Percentiles rank a stretch among this genome's conserved stretches.
phyloP scores from a whole-genome alignment of 371 early-diverging fungal genomes.

The Haplosporangium sp. region DNA sequence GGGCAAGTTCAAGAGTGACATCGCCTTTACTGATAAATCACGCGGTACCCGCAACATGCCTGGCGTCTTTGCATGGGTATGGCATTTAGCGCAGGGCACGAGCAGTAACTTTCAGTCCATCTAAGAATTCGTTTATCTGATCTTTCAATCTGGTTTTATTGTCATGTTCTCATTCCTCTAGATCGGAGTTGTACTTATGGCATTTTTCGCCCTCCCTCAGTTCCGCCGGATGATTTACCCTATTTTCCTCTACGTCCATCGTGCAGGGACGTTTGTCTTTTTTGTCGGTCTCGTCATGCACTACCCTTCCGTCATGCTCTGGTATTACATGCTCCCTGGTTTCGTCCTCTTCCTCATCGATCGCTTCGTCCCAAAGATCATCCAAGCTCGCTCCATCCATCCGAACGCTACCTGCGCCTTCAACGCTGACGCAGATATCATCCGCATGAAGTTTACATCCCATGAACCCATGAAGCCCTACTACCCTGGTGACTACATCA shows the following conservation, averaged over 20 bases:
- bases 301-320: slow-evolving; percentile 42
- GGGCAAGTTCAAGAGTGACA: slow-evolving; percentile 7
- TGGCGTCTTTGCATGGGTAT: slow-evolving; percentile 49
- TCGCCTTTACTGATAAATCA: slow-evolving; percentile 28
- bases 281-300: slow-evolving; percentile 40
- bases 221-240: slow-evolving; percentile 39
- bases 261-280: slow-evolving; percentile 33
- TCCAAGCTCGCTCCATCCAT: slow-evolving; percentile 33
- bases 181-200: slow-evolving; percentile 30
- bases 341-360: slow-evolving; percentile 50
- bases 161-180: not conserved
- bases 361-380: slow-evolving; percentile 50
- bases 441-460: slow-evolving; percentile 35
- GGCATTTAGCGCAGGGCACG: not conserved
- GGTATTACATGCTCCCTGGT: slow-evolving; percentile 46
- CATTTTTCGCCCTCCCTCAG: slow-evolving; percentile 34
- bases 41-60: slow-evolving; percentile 49
- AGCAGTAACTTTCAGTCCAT: not conserved
- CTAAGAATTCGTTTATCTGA: too few species aligned
- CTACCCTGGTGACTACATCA: slow-evolving; percentile 48
- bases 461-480: slow-evolving; percentile 49
- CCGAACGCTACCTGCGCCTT: slow-evolving; percentile 44
- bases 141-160: not conserved
- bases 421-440: slow-evolving; percentile 46
- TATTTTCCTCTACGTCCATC: slow-evolving; percentile 38